These are phyloP conservation scores for Elsinoe perseae DNA, from an alignment of 2,329 filamentous ascomycete genomes.

Conservation along the genomic window DNA sequence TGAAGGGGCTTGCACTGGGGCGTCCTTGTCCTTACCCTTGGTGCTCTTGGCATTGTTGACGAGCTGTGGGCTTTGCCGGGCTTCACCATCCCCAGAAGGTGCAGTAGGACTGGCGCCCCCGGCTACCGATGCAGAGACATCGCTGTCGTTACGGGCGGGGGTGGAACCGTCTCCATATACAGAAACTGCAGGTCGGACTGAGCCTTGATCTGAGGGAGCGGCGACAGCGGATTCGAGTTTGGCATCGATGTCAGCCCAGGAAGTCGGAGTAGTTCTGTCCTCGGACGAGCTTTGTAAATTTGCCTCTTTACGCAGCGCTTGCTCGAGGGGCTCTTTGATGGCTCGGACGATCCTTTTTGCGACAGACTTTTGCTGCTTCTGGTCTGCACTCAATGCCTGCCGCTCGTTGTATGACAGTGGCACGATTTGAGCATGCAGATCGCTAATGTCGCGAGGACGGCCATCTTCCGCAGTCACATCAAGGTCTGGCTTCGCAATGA, in stretches of 20 bases:
- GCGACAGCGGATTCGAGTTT: constrained; percentile 51
- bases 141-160: constrained; percentile 14
- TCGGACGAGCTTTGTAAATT: constrained; percentile 64
- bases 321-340: constrained; percentile 68
- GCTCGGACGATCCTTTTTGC: constrained; percentile 83
- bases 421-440: constrained; percentile 37
- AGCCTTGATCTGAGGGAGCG: constrained; percentile 18
- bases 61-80: constrained; percentile 25
- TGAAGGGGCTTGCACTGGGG: constrained; percentile 28
- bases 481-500: constrained; percentile 42
- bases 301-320: constrained; percentile 71
- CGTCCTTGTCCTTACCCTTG: constrained; percentile 28
- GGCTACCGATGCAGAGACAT: constrained; percentile 36
- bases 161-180: constrained; percentile 25
- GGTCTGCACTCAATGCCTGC: constrained; percentile 48
- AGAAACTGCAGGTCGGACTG: constrained; percentile 13
- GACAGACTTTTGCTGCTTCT: constrained; percentile 74
- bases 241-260: constrained; percentile 54
- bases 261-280: constrained; percentile 55
- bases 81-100: neutral
- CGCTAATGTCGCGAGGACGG: constrained; percentile 31
- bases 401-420: constrained; percentile 33
- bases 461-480: constrained; percentile 19
- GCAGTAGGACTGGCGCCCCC: constrained; percentile 23
- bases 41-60: neutral